Evolutionary conservation across 2,329 filamentous ascomycete genomes (phyloP), one percentile per base, ranked within the genome.

Genomic region (Exophiala sideris): DNA sequence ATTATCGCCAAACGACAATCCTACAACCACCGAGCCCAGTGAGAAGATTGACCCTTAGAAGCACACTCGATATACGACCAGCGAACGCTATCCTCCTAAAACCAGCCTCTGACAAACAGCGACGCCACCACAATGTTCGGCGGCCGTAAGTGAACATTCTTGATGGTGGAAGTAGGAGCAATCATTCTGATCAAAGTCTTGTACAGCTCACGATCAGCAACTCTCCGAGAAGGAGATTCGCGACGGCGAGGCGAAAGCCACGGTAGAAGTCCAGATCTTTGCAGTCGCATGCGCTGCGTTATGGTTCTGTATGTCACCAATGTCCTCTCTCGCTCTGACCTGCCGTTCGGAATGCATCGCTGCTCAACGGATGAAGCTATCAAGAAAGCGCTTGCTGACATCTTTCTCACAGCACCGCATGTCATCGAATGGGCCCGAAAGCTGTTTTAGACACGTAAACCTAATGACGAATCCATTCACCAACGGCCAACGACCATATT

Each of bases 271-370:
- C 63, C 77, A 79, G 66, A 74, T 75, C 67, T 80, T 79, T 46
- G 67, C 79, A 54, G 73, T 74, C 41, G 76, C 78, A 50, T 81
- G 79, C 62, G 67, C 80, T 47, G 68, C 83, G 24, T 76, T 86
- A 46, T 85, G 85, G 70, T 74, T 85, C 47, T 84, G 83, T 86
- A 77, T 59, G 81, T 66, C 4, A 7, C n/a, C 20, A 5, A 16
- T 41, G 35, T 14, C 24, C 8, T 65, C 18, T 21, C 32, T 33
- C 18, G 12, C 35, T 9, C 44, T 34, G 5, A 20, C 33, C 6
- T 39, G 24, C 24, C 5, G 5, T 29, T 29, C 24, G 24, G 5
- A 8, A 5, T 29, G 24, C 24, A 8, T 29, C 5, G 24, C 24
- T 29, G 24, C 7, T 29, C 5, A 29, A 8, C 5, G 24, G 24